phyloP scores from a whole-genome alignment of 2,329 filamentous ascomycete species.

The Xylariales sp. region DNA sequence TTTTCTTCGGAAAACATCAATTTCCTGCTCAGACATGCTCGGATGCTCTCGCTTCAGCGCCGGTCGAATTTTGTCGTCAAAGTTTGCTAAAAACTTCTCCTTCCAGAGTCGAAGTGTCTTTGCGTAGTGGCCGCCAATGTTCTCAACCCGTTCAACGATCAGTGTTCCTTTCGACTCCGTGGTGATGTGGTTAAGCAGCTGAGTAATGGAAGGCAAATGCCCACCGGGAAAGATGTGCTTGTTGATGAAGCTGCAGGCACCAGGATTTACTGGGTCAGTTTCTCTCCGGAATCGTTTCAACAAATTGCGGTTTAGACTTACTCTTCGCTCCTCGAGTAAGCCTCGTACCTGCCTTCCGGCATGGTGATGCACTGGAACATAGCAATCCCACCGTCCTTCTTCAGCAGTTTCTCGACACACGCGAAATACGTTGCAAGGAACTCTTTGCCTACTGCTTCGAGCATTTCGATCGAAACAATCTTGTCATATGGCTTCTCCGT shows the following conservation, averaged over 20 bases:
- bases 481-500: slow-evolving; percentile 60
- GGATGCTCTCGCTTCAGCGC: slow-evolving; percentile 55
- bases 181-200: slow-evolving; percentile 55
- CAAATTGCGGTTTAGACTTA: slow-evolving; percentile 29
- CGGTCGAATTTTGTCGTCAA: slow-evolving; percentile 55
- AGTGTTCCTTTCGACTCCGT: slow-evolving; percentile 56
- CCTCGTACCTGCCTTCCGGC: slow-evolving; percentile 63
- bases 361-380: slow-evolving; percentile 77
- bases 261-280: too few species aligned
- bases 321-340: slow-evolving; percentile 63
- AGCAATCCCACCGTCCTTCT: slow-evolving; percentile 61
- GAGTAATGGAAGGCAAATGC: slow-evolving; percentile 56
- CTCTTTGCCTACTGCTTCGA: slow-evolving; percentile 68
- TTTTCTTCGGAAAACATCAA: slow-evolving; percentile 65
- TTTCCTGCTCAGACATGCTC: slow-evolving; percentile 54
- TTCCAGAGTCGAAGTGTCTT: slow-evolving; percentile 66
- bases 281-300: too few species aligned
- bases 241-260: slow-evolving; percentile 60
- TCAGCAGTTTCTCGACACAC: slow-evolving; percentile 59
- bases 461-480: slow-evolving; percentile 72
- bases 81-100: slow-evolving; percentile 60
- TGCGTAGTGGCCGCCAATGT: slow-evolving; percentile 71
- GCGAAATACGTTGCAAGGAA: slow-evolving; percentile 65
- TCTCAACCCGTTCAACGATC: slow-evolving; percentile 63
- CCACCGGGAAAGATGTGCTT: slow-evolving; percentile 79